phyloP scores from a whole-genome alignment of 2,329 filamentous ascomycete genomes.

The Neopestalotiopsis sp. region DNA sequence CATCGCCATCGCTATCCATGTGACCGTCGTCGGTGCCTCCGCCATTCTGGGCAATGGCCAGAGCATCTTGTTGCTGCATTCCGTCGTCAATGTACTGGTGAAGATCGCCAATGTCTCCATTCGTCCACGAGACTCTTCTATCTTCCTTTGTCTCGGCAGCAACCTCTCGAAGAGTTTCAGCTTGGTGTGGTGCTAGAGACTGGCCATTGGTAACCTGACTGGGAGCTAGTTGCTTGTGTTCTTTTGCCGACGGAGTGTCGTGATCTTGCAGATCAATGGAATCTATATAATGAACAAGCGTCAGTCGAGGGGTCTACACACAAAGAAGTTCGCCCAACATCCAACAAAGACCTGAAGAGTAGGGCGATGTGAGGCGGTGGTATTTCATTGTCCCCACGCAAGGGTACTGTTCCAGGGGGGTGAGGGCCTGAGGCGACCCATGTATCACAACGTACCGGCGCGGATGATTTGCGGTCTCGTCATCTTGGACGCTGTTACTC shows the following conservation, averaged over 20 bases:
- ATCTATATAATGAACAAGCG: conserved; percentile 59
- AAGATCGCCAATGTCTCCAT: conserved; percentile 45
- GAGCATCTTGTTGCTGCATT: conserved; percentile 59
- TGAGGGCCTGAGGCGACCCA: background rate
- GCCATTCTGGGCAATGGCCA: conserved; percentile 67
- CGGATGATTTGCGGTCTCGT: conserved; percentile 65
- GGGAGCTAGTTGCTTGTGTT: conserved; percentile 60
- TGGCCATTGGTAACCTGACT: conserved; percentile 50
- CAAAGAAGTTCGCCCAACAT: conserved; percentile 17
- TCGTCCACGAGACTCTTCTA: conserved; percentile 60
- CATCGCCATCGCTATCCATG: conserved; percentile 71
- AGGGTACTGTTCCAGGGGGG: background rate
- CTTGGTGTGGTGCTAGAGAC: conserved; percentile 77
- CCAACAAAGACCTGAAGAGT: background rate
- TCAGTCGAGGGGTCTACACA: conserved; percentile 30
- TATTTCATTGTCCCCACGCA: background rate
- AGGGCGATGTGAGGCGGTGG: background rate
- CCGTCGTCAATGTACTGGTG: conserved; percentile 54
- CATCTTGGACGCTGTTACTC: conserved; percentile 48
- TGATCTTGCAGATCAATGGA: conserved; percentile 93
- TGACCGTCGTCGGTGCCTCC: conserved; percentile 64
- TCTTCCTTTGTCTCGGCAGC: conserved; percentile 79
- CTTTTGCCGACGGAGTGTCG: conserved; percentile 80
- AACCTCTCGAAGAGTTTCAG: conserved; percentile 80
- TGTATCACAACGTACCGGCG: conserved; percentile 54